Evolutionary conservation across 2,329 filamentous ascomycete species (phyloP).

Genomic region (Aciculosporium take): DNA sequence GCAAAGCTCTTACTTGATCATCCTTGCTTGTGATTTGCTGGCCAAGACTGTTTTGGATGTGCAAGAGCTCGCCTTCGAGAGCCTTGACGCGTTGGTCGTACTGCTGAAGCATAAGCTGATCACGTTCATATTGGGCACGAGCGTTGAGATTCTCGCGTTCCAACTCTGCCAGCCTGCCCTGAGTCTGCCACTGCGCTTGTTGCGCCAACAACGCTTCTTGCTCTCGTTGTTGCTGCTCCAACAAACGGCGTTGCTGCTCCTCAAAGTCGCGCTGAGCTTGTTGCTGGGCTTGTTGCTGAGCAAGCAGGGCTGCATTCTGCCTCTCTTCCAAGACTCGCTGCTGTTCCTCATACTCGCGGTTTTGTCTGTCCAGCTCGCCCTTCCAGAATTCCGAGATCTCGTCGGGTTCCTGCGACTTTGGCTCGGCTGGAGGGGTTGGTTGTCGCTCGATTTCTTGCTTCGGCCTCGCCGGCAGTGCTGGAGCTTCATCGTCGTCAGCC

Average conservation of each 20-base stretch:
- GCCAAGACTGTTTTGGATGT: slow-evolving; percentile 69
- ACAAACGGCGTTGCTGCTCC: slow-evolving; percentile 75
- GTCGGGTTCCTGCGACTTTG: slow-evolving; percentile 67
- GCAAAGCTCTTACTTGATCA: slow-evolving; percentile 80
- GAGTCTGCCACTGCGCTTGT: slow-evolving; percentile 85
- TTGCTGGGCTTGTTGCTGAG: slow-evolving; percentile 68
- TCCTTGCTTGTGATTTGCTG: slow-evolving; percentile 83
- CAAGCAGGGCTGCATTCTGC: slow-evolving; percentile 65
- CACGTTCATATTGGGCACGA: slow-evolving; percentile 87
- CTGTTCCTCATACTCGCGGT: slow-evolving; percentile 89
- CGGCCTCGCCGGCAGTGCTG: slow-evolving; percentile 67
- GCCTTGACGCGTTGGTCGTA: slow-evolving; percentile 92
- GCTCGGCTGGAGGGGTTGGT: slow-evolving; percentile 54
- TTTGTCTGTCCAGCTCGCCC: slow-evolving; percentile 76
- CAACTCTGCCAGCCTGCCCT: slow-evolving; percentile 87
- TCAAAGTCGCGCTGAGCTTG: slow-evolving; percentile 93
- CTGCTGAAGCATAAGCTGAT: slow-evolving; percentile 92
- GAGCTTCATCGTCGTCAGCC: slow-evolving; percentile 69
- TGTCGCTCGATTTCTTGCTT: slow-evolving; percentile 58
- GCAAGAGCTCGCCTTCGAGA: slow-evolving; percentile 70
- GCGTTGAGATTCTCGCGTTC: slow-evolving; percentile 93
- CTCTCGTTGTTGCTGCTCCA: slow-evolving; percentile 79
- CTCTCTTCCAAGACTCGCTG: slow-evolving; percentile 79
- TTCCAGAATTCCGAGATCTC: slow-evolving; percentile 99
- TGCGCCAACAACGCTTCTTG: slow-evolving; percentile 82